Conservation (phyloP, 495 filamentous ascomycete species). For the Talaromyces ruber region DNA sequence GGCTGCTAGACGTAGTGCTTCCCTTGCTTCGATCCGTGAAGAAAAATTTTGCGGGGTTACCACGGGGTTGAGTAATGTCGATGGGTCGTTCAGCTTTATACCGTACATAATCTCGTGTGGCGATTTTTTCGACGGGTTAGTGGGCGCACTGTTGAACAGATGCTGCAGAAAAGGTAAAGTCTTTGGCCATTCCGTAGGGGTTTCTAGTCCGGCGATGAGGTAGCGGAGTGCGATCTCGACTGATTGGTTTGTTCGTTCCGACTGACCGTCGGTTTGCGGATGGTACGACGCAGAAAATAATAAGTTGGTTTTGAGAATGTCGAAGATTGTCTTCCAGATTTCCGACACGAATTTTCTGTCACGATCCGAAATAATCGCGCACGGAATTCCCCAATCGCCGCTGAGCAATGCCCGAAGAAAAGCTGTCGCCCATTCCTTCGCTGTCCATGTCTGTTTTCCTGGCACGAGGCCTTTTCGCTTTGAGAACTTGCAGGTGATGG, state of each 20-base stretch:
- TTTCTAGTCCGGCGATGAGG: neutral
- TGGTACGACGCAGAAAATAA: slow-evolving; percentile 8
- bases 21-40: no score
- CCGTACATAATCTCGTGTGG: neutral
- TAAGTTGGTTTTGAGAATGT: neutral
- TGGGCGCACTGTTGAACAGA: neutral
- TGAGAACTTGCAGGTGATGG: no score
- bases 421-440: no score
- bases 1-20: no score
- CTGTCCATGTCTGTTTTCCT: no score
- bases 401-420: neutral
- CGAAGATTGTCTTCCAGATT: slow-evolving; percentile 8
- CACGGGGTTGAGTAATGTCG: no score
- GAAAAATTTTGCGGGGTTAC: no score
- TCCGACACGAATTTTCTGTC: neutral
- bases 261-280: slow-evolving; percentile 11
- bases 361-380: neutral
- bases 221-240: neutral
- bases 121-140: neutral
- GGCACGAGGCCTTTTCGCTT: no score
- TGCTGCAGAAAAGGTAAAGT: neutral
- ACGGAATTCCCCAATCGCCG: neutral
- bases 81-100: neutral
- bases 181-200: neutral
- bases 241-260: neutral